phyloP scores from a whole-genome alignment of 2,329 filamentous ascomycete species.

The Curvularia eragrostidis region DNA sequence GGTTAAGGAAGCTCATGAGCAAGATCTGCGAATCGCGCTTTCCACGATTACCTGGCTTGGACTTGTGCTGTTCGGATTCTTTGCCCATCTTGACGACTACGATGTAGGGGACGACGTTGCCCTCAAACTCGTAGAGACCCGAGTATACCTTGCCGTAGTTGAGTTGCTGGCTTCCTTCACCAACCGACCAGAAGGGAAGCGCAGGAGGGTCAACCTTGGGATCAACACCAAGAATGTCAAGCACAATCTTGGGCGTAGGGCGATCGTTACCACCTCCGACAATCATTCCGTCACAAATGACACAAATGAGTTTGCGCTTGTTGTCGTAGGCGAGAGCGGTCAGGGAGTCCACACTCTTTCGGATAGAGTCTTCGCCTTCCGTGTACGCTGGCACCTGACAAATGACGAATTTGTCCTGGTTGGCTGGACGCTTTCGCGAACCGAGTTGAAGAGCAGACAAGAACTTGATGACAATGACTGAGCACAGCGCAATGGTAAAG shows the following conservation, averaged over 20 bases:
- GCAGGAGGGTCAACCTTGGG: conserved; percentile 95
- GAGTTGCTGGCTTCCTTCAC: conserved; percentile 85
- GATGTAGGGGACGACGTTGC: conserved; percentile 94
- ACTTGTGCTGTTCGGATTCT: conserved; percentile 87
- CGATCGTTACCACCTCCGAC: conserved; percentile 95
- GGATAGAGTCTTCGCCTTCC: conserved; percentile 92
- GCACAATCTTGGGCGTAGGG: conserved; percentile 94
- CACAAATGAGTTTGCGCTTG: conserved; percentile 94
- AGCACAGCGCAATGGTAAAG: conserved; percentile 83
- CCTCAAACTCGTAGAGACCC: conserved; percentile 95
- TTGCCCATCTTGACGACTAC: conserved; percentile 98
- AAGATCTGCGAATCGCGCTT: conserved; percentile 98
- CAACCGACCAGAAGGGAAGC: conserved; percentile 91
- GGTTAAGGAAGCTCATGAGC: conserved; percentile 96
- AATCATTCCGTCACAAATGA: conserved; percentile 97
- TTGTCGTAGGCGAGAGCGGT: conserved; percentile 97
- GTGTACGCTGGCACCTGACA: conserved; percentile 98
- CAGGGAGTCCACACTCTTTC: conserved; percentile 91
- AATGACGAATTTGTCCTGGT: conserved; percentile 98
- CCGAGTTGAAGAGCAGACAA: conserved; percentile 91
- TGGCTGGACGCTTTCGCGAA: conserved; percentile 84
- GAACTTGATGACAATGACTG: conserved; percentile 87
- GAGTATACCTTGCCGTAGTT: conserved; percentile 99
- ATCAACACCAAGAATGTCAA: conserved; percentile 96
- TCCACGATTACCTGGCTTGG: conserved; percentile 96